Evolutionary conservation across 1,139 yeast genomes (phyloP), one percentile per base, ranked within the genome.

Genomic region (Kodamaea suecica): DNA sequence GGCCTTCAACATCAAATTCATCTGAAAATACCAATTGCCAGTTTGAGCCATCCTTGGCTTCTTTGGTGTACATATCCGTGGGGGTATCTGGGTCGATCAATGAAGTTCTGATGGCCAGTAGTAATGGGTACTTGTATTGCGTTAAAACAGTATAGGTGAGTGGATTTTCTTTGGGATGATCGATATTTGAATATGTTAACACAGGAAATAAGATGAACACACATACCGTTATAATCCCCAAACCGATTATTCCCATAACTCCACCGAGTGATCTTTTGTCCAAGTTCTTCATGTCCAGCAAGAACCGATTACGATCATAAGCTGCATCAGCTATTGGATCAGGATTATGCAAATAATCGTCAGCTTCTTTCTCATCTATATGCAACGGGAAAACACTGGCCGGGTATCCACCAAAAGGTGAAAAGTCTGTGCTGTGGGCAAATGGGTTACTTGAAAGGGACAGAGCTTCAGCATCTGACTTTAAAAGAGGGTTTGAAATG

Each of bases 371-470:
- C 36, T 58, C 62, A 31, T 56, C 59, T 10, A 57, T 53, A 37
- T 57, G 57, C 11, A 58, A 49, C 3, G 62, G 62, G 40, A 58
- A 58, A 31, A 50, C 52, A 31, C 49, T 46, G 8, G 62, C 61
- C 2, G 63, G 63, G 37, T 57, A 58, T 10, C 63, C 63, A 10
- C 63, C 62, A 42, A 58, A 58, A 10, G 63, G 63, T 21, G 49
- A 42, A 31, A 49, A 52, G 31, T 52, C 57, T 9, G 47, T 33
- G 4, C 46, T 38, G 28, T 33, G 36, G 17, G 39, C 37, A 16
- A 46, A 43, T 4, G 49, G 49, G 37, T 43, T 44, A 17, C 47
- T 40, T 1, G 45, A 33, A 5, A 43, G 17, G 23, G 47, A 38
- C 23, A 43, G 38, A 12, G 44, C 34, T 14, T 44, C 46, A 4